These are phyloP conservation scores for Calophaca sinica DNA, from an alignment of 306 rosid species.

Conservation along the genomic window DNA sequence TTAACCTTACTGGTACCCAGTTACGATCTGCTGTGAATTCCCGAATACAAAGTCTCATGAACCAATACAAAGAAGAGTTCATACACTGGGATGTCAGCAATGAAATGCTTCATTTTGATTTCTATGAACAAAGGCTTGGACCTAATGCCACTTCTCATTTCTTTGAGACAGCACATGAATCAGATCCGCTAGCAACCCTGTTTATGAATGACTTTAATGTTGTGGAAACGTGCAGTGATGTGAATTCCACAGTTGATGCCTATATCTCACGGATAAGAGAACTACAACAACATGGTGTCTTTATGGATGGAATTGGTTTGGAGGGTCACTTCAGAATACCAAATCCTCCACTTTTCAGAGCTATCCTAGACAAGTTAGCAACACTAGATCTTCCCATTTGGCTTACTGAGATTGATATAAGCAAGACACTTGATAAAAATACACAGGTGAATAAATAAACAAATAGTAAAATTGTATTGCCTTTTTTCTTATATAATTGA, in stretches of 20 bases:
- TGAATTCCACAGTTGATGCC: slow-evolving; percentile 74
- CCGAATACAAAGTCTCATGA: slow-evolving; percentile 71
- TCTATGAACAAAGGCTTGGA: slow-evolving; percentile 83
- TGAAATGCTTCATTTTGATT: slow-evolving; percentile 96
- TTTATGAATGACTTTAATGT: slow-evolving; percentile 94
- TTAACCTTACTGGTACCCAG: slow-evolving; percentile 59
- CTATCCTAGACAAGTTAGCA: slow-evolving; percentile 82
- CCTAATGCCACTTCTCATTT: slow-evolving; percentile 70
- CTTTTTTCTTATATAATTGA: no score
- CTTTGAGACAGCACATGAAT: slow-evolving; percentile 70
- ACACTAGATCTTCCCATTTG: slow-evolving; percentile 83
- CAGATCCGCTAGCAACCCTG: slow-evolving; percentile 80
- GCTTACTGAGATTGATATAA: slow-evolving; percentile 92
- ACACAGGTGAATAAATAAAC: slow-evolving; percentile 59
- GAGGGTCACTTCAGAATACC: slow-evolving; percentile 84
- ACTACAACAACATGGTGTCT: slow-evolving; percentile 61
- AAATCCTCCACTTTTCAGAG: slow-evolving; percentile 83
- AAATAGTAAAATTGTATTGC: no score
- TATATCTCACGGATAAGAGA: slow-evolving; percentile 67
- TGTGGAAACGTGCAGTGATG: slow-evolving; percentile 85
- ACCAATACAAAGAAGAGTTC: slow-evolving; percentile 77
- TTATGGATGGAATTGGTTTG: slow-evolving; percentile 88
- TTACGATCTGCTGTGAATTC: slow-evolving; percentile 67
- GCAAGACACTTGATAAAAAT: slow-evolving; percentile 62
- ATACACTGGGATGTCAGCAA: slow-evolving; percentile 96